Base-by-base conservation (phyloP, 2,329 filamentous ascomycete genomes). In the Botrytis hyacinthi region DNA sequence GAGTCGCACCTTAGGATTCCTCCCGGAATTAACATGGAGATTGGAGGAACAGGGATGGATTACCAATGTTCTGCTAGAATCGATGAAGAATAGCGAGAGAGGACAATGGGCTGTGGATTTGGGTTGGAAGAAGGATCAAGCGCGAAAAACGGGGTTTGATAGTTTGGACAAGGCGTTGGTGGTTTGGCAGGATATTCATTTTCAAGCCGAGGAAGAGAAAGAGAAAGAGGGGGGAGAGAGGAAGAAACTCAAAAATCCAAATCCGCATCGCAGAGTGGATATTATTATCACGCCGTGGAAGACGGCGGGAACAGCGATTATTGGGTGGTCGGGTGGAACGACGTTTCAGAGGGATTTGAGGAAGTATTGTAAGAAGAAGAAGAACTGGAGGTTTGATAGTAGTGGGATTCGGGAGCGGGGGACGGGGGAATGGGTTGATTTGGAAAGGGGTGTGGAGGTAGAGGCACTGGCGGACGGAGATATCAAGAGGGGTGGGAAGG, bases 271-370 rank as follows among this genome's bases (percentile, higher is more conserved):
- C 32, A 87, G 95, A 63, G 95, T 98, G 1, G 95, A 98, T 80
- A 97, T 98, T 73, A 95, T 98, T 77, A 86, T 98, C 75, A 90
- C 90, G 35, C 94, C 95, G 0, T 98, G 95, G 93, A 91, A 90
- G 73, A 97, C 94, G 0, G 90, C 93, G 0, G 95, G 96, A 0
- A 98, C 94, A 78, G 95, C 95, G 0, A 87, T 98, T 6, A 84
- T 95, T 29, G 95, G 94, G 2, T 98, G 95, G 96, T 92, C 89
- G 26, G 93, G 94, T 0, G 95, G 91, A 1, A 97, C 91, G 0
- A 98, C 94, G 0, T 98, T 98, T 77, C 90, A 98, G 84, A 86
- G 95, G 37, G 96, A 98, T 81, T 81, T 98, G 71, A 86, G 95
- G 59, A 85, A 91, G 48, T 97, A 95, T 82, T 93, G 91, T 75